These are phyloP conservation scores for Suillus discolor DNA, from an alignment of 768 basidiomycete genomes.

Conservation along the genomic window DNA sequence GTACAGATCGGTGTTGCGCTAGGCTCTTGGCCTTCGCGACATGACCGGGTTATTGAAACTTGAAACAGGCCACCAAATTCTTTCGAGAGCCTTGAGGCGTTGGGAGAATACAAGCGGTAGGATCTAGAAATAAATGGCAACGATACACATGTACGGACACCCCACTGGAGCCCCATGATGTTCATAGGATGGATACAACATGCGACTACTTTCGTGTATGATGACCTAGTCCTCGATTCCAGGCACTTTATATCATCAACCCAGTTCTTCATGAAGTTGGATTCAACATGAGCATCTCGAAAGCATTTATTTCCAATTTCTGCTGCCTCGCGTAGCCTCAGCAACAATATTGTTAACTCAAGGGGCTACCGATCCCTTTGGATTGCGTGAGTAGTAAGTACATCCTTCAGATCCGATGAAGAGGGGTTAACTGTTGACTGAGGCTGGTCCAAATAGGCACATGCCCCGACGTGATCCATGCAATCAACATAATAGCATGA, in stretches of 20 bases:
- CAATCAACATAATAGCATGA: conserved; percentile 79
- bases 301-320: too few species aligned
- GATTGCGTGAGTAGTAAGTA: conserved; percentile 22
- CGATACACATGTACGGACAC: not conserved
- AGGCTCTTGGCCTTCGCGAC: not conserved
- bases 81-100: not conserved
- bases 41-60: not conserved
- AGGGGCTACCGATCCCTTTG: conserved; percentile 23
- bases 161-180: not conserved
- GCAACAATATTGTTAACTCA: conserved; percentile 28
- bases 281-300: conserved; percentile 18
- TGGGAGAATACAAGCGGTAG: not conserved
- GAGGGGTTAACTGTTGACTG: not conserved
- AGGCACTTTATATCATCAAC: conserved; percentile 32
- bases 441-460: too few species aligned
- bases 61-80: not conserved
- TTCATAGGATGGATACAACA: too few species aligned
- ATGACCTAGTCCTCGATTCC: conserved; percentile 17
- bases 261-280: conserved; percentile 28
- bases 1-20: not conserved
- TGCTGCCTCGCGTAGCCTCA: too few species aligned
- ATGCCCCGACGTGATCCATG: conserved; percentile 77
- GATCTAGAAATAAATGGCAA: not conserved
- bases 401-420: conserved; percentile 17
- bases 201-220: too few species aligned